phyloP scores from a whole-genome alignment of 2,329 filamentous ascomycete species.

The Ophiostoma piceae region DNA sequence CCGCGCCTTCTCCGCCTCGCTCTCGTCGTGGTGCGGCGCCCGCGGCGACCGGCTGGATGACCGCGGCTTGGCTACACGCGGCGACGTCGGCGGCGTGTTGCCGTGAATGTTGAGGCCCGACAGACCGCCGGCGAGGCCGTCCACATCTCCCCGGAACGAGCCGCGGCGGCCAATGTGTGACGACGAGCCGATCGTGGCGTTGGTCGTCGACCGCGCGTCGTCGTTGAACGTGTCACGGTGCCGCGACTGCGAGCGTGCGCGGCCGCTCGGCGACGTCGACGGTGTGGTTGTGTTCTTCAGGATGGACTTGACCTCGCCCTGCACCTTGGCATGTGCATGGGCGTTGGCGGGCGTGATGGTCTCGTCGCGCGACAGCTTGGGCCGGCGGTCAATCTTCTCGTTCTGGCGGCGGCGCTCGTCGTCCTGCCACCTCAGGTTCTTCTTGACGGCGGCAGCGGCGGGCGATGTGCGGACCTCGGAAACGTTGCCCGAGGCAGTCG shows the following conservation, averaged over 20 bases:
- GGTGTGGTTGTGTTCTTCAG: constrained; percentile 30
- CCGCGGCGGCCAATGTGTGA: constrained; percentile 19
- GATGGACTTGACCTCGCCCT: constrained; percentile 32
- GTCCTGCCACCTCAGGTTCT: constrained; percentile 34
- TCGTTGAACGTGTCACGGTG: constrained; percentile 8
- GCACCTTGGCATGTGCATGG: constrained; percentile 15
- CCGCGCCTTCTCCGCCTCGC: constrained; percentile 25
- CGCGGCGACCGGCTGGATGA: constrained; percentile 17
- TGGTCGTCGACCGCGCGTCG: constrained; percentile 12
- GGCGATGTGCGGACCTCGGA: constrained; percentile 12
- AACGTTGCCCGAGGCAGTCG: constrained; percentile 18
- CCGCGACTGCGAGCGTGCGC: constrained; percentile 13
- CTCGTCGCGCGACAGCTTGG: constrained; percentile 27
- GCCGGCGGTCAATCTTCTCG: constrained; percentile 32
- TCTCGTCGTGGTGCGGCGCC: not conserved
- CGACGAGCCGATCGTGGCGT: constrained; percentile 13
- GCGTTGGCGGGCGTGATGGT: constrained; percentile 14
- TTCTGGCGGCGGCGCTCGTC: constrained; percentile 32
- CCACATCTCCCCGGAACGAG: constrained; percentile 13
- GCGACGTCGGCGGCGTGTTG: not conserved
- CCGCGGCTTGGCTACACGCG: not conserved
- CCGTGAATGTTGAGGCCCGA: constrained; percentile 23
- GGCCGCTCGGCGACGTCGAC: constrained; percentile 3
- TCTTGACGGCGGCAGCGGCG: constrained; percentile 22
- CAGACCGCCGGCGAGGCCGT: constrained; percentile 19